Base-by-base conservation (phyloP, 306 rosid genomes). In the Pueraria montana region DNA sequence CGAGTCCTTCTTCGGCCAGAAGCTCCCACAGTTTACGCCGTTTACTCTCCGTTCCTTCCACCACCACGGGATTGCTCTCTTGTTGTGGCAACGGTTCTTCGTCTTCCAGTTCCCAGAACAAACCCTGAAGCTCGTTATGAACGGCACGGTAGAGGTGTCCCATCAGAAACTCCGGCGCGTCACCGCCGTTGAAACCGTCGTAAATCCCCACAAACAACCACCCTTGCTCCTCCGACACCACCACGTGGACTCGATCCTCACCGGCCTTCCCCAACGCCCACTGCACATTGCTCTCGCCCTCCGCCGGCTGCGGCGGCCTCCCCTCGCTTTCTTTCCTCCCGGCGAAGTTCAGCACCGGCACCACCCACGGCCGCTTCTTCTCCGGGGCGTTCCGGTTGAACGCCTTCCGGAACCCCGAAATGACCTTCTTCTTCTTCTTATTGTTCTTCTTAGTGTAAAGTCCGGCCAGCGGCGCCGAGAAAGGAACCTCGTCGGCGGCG, bases 201-300 rank as follows among this genome's bases (percentile, higher is more conserved):
- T 94, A 94, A 79, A 94, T 94, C 74, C 98, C 98, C 1, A 94
- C 98, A 34, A 92, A 94, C 83, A 94, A 53, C 97, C 98, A 94
- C 26, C 98, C 97, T 5, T 92, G 96, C 75, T 94, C 98, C 84
- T 92, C 98, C 66, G 98, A 94, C 2, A 94, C 96, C 17, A 91
- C 98, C 32, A 94, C 97, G 52, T 94, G 98, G 4, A 94, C 98
- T 20, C 98, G 93, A 82, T 94, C 98, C 89, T 94, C 98, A 1
- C 98, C 98, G 0, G 98, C 98, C 74, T 92, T 94, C 38, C 98
- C 98, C 0, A 92, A 86, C 18, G 96, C 96, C 98, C 98, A 94
- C 88, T 95, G 98, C 58, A 95, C 90, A 80, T 93, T 82, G 63
- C 77, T 78, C 90, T 92, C 64, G 83, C 87, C 7, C 56, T 5